Base-by-base conservation (phyloP, 2,329 filamentous ascomycete species). In the Colletotrichum gloeosporioides region DNA sequence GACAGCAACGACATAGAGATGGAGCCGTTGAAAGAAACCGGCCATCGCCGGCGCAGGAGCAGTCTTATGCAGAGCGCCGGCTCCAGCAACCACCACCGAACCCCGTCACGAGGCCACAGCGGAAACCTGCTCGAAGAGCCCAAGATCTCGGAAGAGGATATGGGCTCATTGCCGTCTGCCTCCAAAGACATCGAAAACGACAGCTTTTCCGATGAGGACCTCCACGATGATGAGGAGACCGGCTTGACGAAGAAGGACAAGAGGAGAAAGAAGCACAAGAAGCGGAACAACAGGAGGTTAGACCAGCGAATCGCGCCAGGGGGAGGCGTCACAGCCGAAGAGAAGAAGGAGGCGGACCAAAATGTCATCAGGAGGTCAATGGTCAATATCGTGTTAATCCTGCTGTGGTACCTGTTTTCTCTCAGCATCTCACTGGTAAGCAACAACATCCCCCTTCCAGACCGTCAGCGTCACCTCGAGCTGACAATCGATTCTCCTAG, bases 401-500 rank as follows among this genome's bases (percentile, higher is more conserved):
- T 91, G 29, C 85, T 98, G 78, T 99, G 97, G 96, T 97, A 92
- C 78, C 87, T 96, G 53, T 99, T 99, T 85, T 98, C 96, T 22
- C 91, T 99, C 79, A 95, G 95, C 66, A 98, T 98, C 83, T 98
- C 96, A 77, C 90, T 98, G 80, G 95, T 96, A 90, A 87, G 94
- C 62, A 59, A 13, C 44, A 25, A 2, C 88, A 55, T 57, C 25
- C 34, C 34, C 55, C 63, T 53, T 18, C n/a, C 36, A 55, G 29
- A 32, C 63, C 62, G 71, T 27, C n/a, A 39, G 22, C 74, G 34
- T 36, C 61, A 63, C n/a, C 57, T 18, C 29, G n/a, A 57, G 61
- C 80, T 83, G 70, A 82, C 82, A 81, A 77, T 83, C 79, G 16
- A 31, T 27, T 61, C 36, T n/a, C 36, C 66, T 79, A 97, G 94